These are phyloP conservation scores for Letharia columbiana DNA, from an alignment of 495 filamentous ascomycete species.

Conservation along the genomic window DNA sequence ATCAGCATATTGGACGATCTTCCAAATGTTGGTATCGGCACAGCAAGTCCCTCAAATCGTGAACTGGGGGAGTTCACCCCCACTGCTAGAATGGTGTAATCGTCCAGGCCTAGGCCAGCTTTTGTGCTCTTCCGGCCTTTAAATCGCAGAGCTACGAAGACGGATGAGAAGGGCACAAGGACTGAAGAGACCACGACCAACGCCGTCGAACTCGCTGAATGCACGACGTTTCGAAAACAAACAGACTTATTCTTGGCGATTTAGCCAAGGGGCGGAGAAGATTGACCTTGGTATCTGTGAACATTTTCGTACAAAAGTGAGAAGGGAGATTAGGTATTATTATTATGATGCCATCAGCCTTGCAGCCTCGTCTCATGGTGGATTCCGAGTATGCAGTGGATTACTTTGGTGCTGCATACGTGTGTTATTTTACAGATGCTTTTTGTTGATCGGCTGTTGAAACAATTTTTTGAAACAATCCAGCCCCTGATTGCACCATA, in stretches of 20 bases:
- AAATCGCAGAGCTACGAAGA: not conserved
- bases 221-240: not conserved
- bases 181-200: not conserved
- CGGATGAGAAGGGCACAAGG: not conserved
- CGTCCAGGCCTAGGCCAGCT: not conserved
- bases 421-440: too few species aligned
- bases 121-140: not conserved
- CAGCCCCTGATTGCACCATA: too few species aligned
- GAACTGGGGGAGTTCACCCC: not conserved
- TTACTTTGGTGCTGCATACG: too few species aligned
- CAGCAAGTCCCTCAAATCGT: not conserved
- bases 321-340: too few species aligned
- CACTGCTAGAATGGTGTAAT: not conserved
- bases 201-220: not conserved
- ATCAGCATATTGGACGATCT: not conserved
- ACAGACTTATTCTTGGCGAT: too few species aligned
- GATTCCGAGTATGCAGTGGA: too few species aligned
- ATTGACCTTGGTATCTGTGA: too few species aligned
- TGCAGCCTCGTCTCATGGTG: too few species aligned
- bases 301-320: too few species aligned
- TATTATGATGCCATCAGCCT: too few species aligned
- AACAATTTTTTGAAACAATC: too few species aligned
- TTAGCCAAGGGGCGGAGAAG: not conserved
- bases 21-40: not conserved
- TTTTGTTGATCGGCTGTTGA: too few species aligned